These are phyloP conservation scores for Simplicillium sp. DNA, from an alignment of 2,329 filamentous ascomycete species.

Conservation along the genomic window DNA sequence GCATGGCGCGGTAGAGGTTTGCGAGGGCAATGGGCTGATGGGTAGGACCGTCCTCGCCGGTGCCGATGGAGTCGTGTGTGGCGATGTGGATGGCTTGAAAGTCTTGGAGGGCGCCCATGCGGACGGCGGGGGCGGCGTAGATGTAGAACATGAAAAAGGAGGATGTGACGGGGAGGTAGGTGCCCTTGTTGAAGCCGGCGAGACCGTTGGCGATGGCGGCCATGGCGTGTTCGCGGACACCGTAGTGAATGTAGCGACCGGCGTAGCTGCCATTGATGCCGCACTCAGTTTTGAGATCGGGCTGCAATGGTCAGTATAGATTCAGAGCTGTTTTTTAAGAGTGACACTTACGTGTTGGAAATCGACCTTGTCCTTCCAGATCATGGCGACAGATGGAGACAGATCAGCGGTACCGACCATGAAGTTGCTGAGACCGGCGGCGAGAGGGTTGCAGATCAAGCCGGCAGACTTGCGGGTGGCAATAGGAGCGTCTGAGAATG, in stretches of 20 bases:
- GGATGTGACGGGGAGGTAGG: slow-evolving; percentile 47
- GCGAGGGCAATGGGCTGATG: slow-evolving; percentile 53
- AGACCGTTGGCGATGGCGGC: slow-evolving; percentile 46
- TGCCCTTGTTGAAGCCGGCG: slow-evolving; percentile 44
- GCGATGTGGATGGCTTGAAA: slow-evolving; percentile 50
- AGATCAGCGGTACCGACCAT: slow-evolving; percentile 46
- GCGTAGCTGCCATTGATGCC: slow-evolving; percentile 44
- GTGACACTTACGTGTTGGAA: slow-evolving; percentile 31
- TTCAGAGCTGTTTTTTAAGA: not conserved
- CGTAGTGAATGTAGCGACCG: slow-evolving; percentile 50
- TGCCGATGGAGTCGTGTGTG: slow-evolving; percentile 52
- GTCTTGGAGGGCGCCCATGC: slow-evolving; percentile 48
- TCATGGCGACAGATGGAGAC: slow-evolving; percentile 45
- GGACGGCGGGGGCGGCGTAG: slow-evolving; percentile 47
- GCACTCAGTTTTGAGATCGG: slow-evolving; percentile 26
- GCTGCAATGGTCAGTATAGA: slow-evolving; percentile 14
- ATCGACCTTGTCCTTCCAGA: slow-evolving; percentile 40
- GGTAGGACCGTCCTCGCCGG: slow-evolving; percentile 51
- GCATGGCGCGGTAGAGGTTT: slow-evolving; percentile 51
- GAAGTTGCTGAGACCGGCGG: slow-evolving; percentile 33
- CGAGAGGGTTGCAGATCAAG: slow-evolving; percentile 39
- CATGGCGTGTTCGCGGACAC: slow-evolving; percentile 55
- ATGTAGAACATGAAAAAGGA: slow-evolving; percentile 56
- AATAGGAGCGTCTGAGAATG: slow-evolving; percentile 35
- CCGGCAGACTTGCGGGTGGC: slow-evolving; percentile 40